Conservation (phyloP, 495 filamentous ascomycete genomes). For the Xylaria scruposa region DNA sequence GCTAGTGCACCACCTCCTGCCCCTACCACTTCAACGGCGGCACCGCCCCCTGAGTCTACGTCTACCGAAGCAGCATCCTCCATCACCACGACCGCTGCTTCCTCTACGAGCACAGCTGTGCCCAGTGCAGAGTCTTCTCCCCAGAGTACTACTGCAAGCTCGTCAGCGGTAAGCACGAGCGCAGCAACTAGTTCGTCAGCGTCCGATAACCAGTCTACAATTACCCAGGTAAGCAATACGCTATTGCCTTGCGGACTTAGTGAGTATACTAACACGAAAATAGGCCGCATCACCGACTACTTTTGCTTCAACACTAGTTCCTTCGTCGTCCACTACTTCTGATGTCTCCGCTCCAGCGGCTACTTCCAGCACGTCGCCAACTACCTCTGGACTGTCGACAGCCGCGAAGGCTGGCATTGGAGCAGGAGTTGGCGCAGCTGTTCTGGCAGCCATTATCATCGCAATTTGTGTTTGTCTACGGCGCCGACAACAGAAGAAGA, state of each 20-base stretch:
- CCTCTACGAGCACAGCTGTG: not conserved
- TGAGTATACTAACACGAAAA: not conserved
- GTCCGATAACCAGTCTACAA: not conserved
- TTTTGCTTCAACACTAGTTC: constrained; percentile 25
- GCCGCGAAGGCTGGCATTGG: constrained; percentile 54
- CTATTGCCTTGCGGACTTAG: not conserved
- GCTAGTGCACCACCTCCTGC: constrained; percentile 5
- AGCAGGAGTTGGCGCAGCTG: constrained; percentile 46
- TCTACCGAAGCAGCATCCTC: not conserved
- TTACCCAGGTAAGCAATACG: not conserved
- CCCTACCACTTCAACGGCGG: constrained; percentile 19
- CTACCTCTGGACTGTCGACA: constrained; percentile 36
- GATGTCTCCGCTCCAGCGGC: not conserved
- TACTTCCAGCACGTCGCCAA: not conserved
- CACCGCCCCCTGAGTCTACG: constrained; percentile 19
- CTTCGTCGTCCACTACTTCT: constrained; percentile 25
- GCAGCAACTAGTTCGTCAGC: constrained; percentile 1
- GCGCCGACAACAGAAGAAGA: constrained; percentile 37
- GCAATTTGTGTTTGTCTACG: constrained; percentile 40
- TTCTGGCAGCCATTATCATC: constrained; percentile 38
- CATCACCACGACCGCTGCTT: not conserved
- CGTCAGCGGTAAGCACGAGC: not conserved
- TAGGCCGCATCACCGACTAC: constrained; percentile 17
- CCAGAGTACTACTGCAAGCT: not conserved
- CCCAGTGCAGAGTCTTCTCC: constrained; percentile 13